Percentiles rank a stretch among this genome's conserved stretches.
Conservation (phyloP, 2,329 filamentous ascomycete genomes). For the Aspergillus flavus region DNA sequence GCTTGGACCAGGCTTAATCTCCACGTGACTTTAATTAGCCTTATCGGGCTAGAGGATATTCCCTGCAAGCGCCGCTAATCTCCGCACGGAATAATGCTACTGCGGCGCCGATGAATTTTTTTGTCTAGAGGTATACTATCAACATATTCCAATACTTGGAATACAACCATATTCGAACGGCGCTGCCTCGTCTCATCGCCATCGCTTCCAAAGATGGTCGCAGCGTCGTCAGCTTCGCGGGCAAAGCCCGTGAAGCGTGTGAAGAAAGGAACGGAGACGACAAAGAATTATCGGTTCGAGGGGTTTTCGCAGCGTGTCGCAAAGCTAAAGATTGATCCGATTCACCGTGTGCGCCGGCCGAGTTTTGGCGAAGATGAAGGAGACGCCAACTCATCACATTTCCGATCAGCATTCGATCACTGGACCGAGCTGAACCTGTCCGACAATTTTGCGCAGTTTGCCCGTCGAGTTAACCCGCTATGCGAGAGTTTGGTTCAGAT, state of each 20-base stretch:
- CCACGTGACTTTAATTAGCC: constrained; percentile 27
- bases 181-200: constrained; percentile 28
- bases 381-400: constrained; percentile 79
- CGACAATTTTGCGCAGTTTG: constrained; percentile 75
- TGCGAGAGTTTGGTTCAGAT: constrained; percentile 92
- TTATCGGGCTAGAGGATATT: constrained; percentile 15
- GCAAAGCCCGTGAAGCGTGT: constrained; percentile 67
- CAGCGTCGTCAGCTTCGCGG: constrained; percentile 66
- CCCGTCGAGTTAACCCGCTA: constrained; percentile 71
- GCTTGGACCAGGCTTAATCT: constrained; percentile 33
- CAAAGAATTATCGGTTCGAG: constrained; percentile 86
- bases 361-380: constrained; percentile 75
- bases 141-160: constrained; percentile 24
- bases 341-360: constrained; percentile 80
- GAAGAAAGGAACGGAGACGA: constrained; percentile 71
- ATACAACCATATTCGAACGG: constrained; percentile 19
- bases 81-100: constrained; percentile 35
- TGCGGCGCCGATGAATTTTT: constrained; percentile 41
- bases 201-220: constrained; percentile 41
- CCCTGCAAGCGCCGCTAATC: constrained; percentile 23
- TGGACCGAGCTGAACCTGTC: constrained; percentile 93
- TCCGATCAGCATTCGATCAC: constrained; percentile 77
- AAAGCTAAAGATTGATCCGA: constrained; percentile 89
- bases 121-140: constrained; percentile 27
- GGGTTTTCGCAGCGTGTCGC: constrained; percentile 87